These are phyloP conservation scores for Epicoccum sorghinum DNA, from an alignment of 2,329 filamentous ascomycete species.

Conservation along the genomic window DNA sequence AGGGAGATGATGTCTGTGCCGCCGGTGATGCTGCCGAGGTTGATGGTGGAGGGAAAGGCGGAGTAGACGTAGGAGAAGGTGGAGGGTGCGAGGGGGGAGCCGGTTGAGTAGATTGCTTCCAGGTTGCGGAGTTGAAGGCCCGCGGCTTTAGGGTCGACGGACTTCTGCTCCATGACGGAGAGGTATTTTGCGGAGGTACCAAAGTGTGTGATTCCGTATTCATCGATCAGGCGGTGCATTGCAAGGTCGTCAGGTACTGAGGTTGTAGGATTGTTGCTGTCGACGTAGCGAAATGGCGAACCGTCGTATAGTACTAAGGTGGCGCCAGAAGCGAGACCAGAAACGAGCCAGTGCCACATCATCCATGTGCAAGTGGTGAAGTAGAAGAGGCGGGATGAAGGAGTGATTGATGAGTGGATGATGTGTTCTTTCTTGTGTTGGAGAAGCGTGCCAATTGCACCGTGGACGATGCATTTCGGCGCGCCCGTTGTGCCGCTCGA, in stretches of 20 bases:
- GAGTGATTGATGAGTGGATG: constrained; percentile 80
- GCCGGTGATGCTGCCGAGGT: constrained; percentile 91
- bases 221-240: constrained; percentile 80
- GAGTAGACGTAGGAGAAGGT: constrained; percentile 91
- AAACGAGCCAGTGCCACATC: constrained; percentile 99
- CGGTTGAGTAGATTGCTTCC: constrained; percentile 90
- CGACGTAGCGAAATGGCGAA: constrained; percentile 73
- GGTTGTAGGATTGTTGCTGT: constrained; percentile 49
- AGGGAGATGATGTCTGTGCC: constrained; percentile 97
- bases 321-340: constrained; percentile 79
- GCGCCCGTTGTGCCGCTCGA: constrained; percentile 86
- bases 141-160: constrained; percentile 33
- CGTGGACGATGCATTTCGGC: constrained; percentile 95
- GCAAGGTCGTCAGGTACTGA: constrained; percentile 74
- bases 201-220: constrained; percentile 86
- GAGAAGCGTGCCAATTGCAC: constrained; percentile 83
- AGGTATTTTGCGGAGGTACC: constrained; percentile 95
- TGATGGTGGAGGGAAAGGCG: constrained; percentile 78
- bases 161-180: constrained; percentile 82
- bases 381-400: constrained; percentile 80
- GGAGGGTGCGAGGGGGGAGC: constrained; percentile 87
- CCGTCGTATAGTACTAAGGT: constrained; percentile 91
- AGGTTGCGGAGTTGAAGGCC: constrained; percentile 65
- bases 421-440: constrained; percentile 98
- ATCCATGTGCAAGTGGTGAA: constrained; percentile 98